These are phyloP conservation scores for Pythium vanterpoolii DNA, from an alignment of 352 stramenopile species.

Conservation along the genomic window DNA sequence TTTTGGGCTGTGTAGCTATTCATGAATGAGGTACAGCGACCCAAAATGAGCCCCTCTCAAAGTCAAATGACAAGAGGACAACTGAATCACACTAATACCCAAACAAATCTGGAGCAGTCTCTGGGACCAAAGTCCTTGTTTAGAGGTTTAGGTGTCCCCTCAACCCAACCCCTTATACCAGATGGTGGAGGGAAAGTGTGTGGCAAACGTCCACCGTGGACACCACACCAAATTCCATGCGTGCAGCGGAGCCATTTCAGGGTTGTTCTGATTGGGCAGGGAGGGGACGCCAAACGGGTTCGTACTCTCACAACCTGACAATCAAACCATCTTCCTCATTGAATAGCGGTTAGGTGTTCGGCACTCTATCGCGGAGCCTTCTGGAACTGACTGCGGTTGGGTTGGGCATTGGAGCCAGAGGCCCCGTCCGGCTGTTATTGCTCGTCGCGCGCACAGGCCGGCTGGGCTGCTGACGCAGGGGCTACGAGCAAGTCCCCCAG, in stretches of 20 bases:
- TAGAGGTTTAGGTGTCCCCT: background rate
- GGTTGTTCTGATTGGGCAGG: slow-evolving; percentile 8
- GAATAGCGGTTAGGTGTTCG: background rate
- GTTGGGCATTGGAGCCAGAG: slow-evolving; percentile 11
- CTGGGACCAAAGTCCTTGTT: background rate
- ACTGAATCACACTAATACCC: background rate
- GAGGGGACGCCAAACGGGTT: slow-evolving; percentile 15
- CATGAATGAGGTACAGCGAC: background rate
- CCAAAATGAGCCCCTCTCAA: background rate
- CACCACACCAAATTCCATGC: too few species aligned
- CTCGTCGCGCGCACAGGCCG: background rate
- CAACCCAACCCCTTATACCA: background rate
- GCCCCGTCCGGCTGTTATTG: slow-evolving; percentile 8
- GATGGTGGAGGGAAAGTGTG: background rate
- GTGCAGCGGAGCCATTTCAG: background rate
- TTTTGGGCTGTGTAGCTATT: slow-evolving; percentile 11
- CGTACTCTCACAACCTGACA: slow-evolving; percentile 5
- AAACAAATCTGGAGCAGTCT: background rate
- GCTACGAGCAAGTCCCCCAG: background rate
- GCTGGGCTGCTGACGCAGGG: slow-evolving; percentile 17
- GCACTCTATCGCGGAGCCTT: slow-evolving; percentile 3
- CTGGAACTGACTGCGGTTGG: background rate
- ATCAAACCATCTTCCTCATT: background rate
- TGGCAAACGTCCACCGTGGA: too few species aligned
- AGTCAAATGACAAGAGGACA: background rate